phyloP scores from a whole-genome alignment of 2,329 filamentous ascomycete species.

The Trichoderma asperellum region DNA sequence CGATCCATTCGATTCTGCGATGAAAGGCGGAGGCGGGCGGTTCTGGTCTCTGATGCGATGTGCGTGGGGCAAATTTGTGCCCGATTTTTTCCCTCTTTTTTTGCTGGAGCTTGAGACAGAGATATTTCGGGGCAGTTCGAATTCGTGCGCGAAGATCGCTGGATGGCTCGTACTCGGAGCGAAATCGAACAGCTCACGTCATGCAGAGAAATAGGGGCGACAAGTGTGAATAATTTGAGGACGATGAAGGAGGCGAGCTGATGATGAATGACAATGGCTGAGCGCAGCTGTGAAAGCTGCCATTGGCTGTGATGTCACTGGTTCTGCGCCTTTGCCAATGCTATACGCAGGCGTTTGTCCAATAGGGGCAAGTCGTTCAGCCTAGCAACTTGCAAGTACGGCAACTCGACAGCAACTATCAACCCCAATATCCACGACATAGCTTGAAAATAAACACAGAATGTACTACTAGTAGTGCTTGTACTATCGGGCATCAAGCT shows the following conservation, averaged over 20 bases:
- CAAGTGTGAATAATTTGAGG: background rate
- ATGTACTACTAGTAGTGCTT: background rate
- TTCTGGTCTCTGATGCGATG: background rate
- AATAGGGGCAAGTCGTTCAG: too few relatives aligned
- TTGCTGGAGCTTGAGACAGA: background rate
- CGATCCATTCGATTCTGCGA: slow-evolving; percentile 19
- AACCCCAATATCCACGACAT: background rate
- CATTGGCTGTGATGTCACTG: slow-evolving; percentile 25
- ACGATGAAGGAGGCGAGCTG: background rate
- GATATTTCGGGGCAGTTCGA: background rate
- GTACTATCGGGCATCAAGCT: background rate
- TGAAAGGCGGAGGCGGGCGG: slow-evolving; percentile 14
- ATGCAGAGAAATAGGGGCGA: slow-evolving; percentile 21
- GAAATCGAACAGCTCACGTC: slow-evolving; percentile 10
- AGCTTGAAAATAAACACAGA: background rate
- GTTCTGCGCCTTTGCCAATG: background rate
- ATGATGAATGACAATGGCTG: background rate
- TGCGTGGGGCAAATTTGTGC: slow-evolving; percentile 24
- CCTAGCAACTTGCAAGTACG: too few relatives aligned
- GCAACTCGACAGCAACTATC: background rate
- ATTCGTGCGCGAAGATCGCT: background rate
- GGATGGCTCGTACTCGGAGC: slow-evolving; percentile 26
- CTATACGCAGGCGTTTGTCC: too few relatives aligned
- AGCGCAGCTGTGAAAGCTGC: background rate
- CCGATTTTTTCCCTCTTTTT: slow-evolving; percentile 18